These are phyloP conservation scores for Peterozyma xylosa DNA, from an alignment of 805 yeast species.

Conservation along the genomic window DNA sequence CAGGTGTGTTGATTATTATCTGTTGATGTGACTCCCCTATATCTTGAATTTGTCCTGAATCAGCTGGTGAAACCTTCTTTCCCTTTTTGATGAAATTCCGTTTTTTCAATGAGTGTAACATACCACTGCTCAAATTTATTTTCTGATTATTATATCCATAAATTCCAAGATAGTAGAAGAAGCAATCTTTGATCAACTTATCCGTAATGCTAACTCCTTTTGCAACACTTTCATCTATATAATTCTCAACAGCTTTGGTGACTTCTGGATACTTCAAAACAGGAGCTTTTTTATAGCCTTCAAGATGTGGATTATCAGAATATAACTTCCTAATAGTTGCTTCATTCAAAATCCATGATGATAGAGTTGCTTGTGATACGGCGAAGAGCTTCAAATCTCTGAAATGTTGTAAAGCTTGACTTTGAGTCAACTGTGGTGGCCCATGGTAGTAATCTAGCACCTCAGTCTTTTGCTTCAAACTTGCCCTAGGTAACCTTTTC, in stretches of 20 bases:
- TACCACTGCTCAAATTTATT: slow-evolving; percentile 23
- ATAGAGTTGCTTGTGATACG: slow-evolving; percentile 27
- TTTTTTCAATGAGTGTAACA: slow-evolving; percentile 25
- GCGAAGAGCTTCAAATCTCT: slow-evolving; percentile 14
- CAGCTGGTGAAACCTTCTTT: background rate
- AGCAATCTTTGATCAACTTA: slow-evolving; percentile 14
- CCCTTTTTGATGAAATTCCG: slow-evolving; percentile 18
- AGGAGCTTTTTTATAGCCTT: slow-evolving; percentile 21
- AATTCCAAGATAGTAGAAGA: slow-evolving; percentile 9
- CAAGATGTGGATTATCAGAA: slow-evolving; percentile 18
- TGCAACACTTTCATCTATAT: slow-evolving; percentile 12
- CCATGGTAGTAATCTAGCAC: slow-evolving; percentile 24
- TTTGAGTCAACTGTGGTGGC: slow-evolving; percentile 21
- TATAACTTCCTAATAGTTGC: slow-evolving; percentile 15
- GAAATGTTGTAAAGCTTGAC: slow-evolving; percentile 19
- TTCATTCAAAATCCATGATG: slow-evolving; percentile 24
- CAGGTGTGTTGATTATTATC: background rate
- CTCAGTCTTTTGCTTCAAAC: slow-evolving; percentile 21
- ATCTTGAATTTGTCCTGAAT: background rate
- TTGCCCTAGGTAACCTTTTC: slow-evolving; percentile 19
- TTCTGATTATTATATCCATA: slow-evolving; percentile 16
- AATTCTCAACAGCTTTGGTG: slow-evolving; percentile 21
- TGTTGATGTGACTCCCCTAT: background rate
- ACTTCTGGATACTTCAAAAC: slow-evolving; percentile 25
- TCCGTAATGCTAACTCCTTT: slow-evolving; percentile 18